A percentile compares a stretch with the other conserved stretches of the same genome.
Conservation (phyloP, 805 yeast genomes). For the Ogataea paradorogensis region DNA sequence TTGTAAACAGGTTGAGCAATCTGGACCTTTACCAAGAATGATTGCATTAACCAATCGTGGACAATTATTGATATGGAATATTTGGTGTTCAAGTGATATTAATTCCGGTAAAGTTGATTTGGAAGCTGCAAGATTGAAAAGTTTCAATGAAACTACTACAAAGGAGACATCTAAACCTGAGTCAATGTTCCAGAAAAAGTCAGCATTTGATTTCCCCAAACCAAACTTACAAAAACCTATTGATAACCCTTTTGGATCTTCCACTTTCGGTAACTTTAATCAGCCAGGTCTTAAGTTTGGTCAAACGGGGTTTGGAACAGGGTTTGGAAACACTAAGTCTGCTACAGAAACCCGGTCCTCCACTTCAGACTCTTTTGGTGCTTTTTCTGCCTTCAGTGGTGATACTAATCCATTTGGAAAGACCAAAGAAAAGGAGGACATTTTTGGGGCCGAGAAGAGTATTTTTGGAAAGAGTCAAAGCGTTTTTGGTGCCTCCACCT, state of each 20-base stretch:
- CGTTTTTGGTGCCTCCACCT: too few species aligned
- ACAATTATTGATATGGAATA: conserved; percentile 57
- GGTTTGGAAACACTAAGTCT: neutral
- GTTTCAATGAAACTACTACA: neutral
- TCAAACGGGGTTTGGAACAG: neutral
- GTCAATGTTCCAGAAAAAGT: neutral
- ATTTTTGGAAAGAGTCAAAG: neutral
- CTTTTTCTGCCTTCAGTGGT: conserved; percentile 1
- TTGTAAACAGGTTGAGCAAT: conserved; percentile 53
- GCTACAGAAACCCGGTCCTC: too few species aligned
- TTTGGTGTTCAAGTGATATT: conserved; percentile 55
- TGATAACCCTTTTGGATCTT: conserved; percentile 7
- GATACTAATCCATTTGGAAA: neutral
- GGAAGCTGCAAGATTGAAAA: conserved; percentile 1
- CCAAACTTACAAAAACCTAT: neutral
- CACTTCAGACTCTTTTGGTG: neutral
- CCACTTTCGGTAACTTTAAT: conserved; percentile 1
- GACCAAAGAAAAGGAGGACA: neutral
- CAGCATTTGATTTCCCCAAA: neutral
- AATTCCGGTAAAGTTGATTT: conserved; percentile 32
- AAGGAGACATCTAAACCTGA: neutral
- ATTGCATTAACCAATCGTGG: conserved; percentile 66
- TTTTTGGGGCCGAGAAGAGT: neutral
- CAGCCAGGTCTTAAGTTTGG: conserved; percentile 8
- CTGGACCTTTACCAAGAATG: conserved; percentile 62